Evolutionary conservation across 2,329 filamentous ascomycete genomes (phyloP), one percentile per base, ranked within the genome.

Genomic region (Epichloe scottii): DNA sequence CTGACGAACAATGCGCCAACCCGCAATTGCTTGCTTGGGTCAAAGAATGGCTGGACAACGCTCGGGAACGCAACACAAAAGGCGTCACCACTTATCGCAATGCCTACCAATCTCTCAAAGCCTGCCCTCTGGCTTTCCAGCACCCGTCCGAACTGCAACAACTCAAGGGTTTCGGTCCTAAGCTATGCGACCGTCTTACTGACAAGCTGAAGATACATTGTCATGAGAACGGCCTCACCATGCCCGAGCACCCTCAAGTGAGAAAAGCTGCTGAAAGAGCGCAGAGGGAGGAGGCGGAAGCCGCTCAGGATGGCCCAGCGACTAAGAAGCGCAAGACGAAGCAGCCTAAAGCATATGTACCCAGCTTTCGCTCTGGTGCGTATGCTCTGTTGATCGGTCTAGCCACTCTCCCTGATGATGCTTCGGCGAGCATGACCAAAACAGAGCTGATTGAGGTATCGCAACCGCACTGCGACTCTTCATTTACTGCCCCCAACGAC

Each of bases 71-170:
- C 44, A 87, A 84, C 61, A 78, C 79, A 17, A 89, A 87, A 62
- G 84, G 84, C 21, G 68, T 81, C 23, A 79, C 75, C n/a, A 82
- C 79, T 0, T 91, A 89, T 65, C 85, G 79, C 56, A 81, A 84
- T 58, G 87, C 87, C 1, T 88, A 88, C 60, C 77, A 87, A 52
- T 85, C 87, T 2, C 78, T 93, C 64, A 87, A 83, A 66, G 79
- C 79, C 12, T 90, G 86, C 56, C 87, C 87, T 0, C 70, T 88
- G 39, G 67, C 69, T 1, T 87, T 89, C 57, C 70, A 77, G 17
- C 87, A 93, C 62, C 87, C 87, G 2, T 81, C 82, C 5, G 78
- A 89, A 67, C 78, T 87, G 1, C 76, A 82, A 58, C 78, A 84
- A 57, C 74, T 93, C n/a, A 81, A 81, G 54, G 85, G 85, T 0